These are phyloP conservation scores for Didymella pinodella DNA, from an alignment of 2,329 filamentous ascomycete species.

Conservation along the genomic window DNA sequence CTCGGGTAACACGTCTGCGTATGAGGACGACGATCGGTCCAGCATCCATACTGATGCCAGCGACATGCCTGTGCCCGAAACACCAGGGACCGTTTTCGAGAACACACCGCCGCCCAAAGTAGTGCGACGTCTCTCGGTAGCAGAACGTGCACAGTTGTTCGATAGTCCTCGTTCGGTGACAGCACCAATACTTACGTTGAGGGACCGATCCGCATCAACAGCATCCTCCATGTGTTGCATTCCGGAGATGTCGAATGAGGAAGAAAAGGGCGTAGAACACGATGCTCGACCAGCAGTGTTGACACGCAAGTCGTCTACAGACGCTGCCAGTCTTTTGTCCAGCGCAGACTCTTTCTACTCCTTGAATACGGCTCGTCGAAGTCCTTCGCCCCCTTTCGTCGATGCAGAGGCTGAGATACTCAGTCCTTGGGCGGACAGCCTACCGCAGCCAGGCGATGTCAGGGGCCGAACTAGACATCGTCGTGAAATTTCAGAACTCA, in stretches of 20 bases:
- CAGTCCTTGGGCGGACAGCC: constrained; percentile 40
- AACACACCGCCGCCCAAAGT: constrained; percentile 25
- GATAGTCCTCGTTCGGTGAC: constrained; percentile 42
- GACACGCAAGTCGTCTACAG: constrained; percentile 36
- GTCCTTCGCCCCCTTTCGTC: constrained; percentile 30
- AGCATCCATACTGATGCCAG: constrained; percentile 45
- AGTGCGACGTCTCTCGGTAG: constrained; percentile 37
- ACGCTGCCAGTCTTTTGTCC: constrained; percentile 45
- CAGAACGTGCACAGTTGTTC: constrained; percentile 44
- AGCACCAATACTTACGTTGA: constrained; percentile 27
- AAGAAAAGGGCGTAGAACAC: constrained; percentile 13
- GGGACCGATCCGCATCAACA: constrained; percentile 23
- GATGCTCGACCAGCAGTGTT: constrained; percentile 23
- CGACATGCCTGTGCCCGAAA: constrained; percentile 36
- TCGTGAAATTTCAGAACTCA: constrained; percentile 49
- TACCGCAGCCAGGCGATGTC: constrained; percentile 23
- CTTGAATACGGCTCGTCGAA: constrained; percentile 35
- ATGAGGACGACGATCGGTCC: constrained; percentile 47
- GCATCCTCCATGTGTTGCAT: constrained; percentile 33
- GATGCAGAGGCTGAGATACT: constrained; percentile 41
- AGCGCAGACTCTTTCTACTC: constrained; percentile 52
- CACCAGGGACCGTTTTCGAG: constrained; percentile 32
- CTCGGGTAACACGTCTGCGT: constrained; percentile 40
- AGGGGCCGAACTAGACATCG: constrained; percentile 46
- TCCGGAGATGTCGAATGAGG: constrained; percentile 25